phyloP scores from a whole-genome alignment of 2,329 filamentous ascomycete genomes.

The Penicillium griseofulvum region DNA sequence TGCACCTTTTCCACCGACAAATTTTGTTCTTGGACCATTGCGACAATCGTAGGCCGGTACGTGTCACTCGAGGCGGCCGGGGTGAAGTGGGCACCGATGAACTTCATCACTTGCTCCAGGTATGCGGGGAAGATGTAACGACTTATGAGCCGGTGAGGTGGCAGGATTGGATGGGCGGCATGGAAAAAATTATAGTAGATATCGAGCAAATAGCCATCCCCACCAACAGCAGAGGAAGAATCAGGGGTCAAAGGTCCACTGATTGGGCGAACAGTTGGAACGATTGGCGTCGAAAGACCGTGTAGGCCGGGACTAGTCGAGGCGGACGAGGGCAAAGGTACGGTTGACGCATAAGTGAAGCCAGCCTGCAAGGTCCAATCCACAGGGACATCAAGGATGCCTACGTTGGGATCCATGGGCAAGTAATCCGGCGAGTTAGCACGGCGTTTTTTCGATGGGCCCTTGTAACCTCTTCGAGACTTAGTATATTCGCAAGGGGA shows the following conservation, averaged over 20 bases:
- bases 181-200: slow-evolving; percentile 58
- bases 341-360: slow-evolving; percentile 24
- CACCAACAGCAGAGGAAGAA: slow-evolving; percentile 30
- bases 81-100: slow-evolving; percentile 56
- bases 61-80: slow-evolving; percentile 45
- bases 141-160: slow-evolving; percentile 47
- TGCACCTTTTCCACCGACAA: slow-evolving; percentile 68
- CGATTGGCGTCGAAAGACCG: slow-evolving; percentile 16
- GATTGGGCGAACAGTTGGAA: slow-evolving; percentile 16
- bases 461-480: slow-evolving; percentile 73
- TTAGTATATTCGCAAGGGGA: slow-evolving; percentile 69
- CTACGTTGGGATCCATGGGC: slow-evolving; percentile 48
- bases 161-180: slow-evolving; percentile 55
- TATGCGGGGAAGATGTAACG: slow-evolving; percentile 42
- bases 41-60: slow-evolving; percentile 40
- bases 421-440: slow-evolving; percentile 43
- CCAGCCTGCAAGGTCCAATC: slow-evolving; percentile 39
- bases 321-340: slow-evolving; percentile 24
- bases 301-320: slow-evolving; percentile 27
- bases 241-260: slow-evolving; percentile 38
- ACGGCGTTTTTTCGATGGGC: slow-evolving; percentile 54
- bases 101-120: slow-evolving; percentile 56
- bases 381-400: slow-evolving; percentile 39
- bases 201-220: slow-evolving; percentile 47
- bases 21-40: slow-evolving; percentile 32